A percentile compares a stretch with the other conserved stretches of the same genome.
phyloP scores from a whole-genome alignment of 2,329 filamentous ascomycete species.

The Lasiodiplodia theobromae region DNA sequence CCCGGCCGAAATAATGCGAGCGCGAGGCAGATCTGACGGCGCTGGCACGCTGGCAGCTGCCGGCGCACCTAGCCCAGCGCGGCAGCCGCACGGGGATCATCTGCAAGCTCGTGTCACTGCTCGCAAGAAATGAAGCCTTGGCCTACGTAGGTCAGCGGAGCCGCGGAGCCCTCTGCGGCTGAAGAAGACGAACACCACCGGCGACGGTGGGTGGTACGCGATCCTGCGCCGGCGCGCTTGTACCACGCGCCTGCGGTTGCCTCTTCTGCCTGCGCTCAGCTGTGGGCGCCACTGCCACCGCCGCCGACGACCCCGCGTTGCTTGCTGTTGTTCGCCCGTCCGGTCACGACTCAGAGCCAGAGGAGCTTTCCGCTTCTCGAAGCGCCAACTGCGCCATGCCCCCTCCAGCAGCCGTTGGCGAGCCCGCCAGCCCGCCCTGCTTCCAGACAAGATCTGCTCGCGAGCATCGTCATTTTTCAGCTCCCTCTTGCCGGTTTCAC shows the following conservation, averaged over 20 bases:
- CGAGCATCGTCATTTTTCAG: slow-evolving; percentile 27
- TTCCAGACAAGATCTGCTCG: slow-evolving; percentile 22
- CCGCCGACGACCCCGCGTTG: not conserved
- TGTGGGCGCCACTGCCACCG: not conserved
- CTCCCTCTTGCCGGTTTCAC: slow-evolving; percentile 16
- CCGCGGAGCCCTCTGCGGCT: slow-evolving; percentile 18
- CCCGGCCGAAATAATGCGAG: slow-evolving; percentile 21
- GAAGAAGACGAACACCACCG: slow-evolving; percentile 18
- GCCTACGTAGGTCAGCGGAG: slow-evolving; percentile 24
- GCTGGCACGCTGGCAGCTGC: slow-evolving; percentile 22
- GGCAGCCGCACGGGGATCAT: slow-evolving; percentile 27
- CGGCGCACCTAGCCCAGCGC: slow-evolving; percentile 15
- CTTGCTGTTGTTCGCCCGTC: not conserved
- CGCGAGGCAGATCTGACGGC: slow-evolving; percentile 12
- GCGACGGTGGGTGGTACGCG: slow-evolving; percentile 7
- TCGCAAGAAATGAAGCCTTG: slow-evolving; percentile 18
- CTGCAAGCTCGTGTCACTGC: slow-evolving; percentile 27
- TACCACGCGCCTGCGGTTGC: not conserved
- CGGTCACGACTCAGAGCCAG: slow-evolving; percentile 18
- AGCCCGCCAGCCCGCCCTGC: slow-evolving; percentile 1
- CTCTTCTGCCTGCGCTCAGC: slow-evolving; percentile 5
- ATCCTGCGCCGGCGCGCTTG: slow-evolving; percentile 12
- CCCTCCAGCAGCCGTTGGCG: slow-evolving; percentile 20
- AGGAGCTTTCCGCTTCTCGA: slow-evolving; percentile 11
- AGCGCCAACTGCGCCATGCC: slow-evolving; percentile 13